Evolutionary conservation across 2,329 filamentous ascomycete genomes (phyloP).

Genomic region (Fusarium piperis): DNA sequence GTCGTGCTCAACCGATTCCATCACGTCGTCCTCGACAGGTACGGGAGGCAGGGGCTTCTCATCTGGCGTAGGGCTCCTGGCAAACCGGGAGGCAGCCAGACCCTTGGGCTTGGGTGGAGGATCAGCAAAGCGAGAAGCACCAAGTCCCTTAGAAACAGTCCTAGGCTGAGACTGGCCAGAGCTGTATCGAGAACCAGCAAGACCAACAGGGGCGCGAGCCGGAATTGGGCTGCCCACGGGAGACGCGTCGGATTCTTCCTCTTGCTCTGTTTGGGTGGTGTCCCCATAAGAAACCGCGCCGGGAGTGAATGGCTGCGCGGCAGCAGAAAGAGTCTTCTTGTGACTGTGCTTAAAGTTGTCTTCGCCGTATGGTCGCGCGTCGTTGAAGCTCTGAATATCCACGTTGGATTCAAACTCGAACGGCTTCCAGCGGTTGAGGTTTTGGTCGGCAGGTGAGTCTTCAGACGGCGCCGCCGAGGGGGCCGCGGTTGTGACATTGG

Average conservation of each 20-base stretch:
- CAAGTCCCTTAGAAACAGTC: constrained; percentile 48
- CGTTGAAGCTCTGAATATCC: constrained; percentile 62
- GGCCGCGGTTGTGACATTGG: constrained; percentile 61
- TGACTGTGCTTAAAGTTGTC: constrained; percentile 54
- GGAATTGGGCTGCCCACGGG: constrained; percentile 31
- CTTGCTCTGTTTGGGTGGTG: constrained; percentile 29
- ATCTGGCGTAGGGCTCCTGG: constrained; percentile 49
- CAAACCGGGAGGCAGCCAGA: constrained; percentile 57
- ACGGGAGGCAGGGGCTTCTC: constrained; percentile 37
- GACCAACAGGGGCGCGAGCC: constrained; percentile 31
- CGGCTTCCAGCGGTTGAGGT: constrained; percentile 59
- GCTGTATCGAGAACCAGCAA: constrained; percentile 34
- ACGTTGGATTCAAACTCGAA: constrained; percentile 66
- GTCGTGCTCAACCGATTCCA: constrained; percentile 46
- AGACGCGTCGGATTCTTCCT: constrained; percentile 35
- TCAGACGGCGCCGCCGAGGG: constrained; percentile 64
- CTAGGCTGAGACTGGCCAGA: constrained; percentile 43
- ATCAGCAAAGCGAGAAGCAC: constrained; percentile 60
- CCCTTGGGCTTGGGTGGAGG: constrained; percentile 55
- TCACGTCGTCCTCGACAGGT: constrained; percentile 40
- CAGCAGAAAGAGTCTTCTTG: constrained; percentile 69
- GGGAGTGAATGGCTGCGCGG: constrained; percentile 74
- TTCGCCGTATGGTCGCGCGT: constrained; percentile 60
- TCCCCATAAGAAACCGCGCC: constrained; percentile 47
- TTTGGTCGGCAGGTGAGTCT: constrained; percentile 59